phyloP scores from a whole-genome alignment of 1,284 basidiomycete species.

The Cryptococcus floricola region DNA sequence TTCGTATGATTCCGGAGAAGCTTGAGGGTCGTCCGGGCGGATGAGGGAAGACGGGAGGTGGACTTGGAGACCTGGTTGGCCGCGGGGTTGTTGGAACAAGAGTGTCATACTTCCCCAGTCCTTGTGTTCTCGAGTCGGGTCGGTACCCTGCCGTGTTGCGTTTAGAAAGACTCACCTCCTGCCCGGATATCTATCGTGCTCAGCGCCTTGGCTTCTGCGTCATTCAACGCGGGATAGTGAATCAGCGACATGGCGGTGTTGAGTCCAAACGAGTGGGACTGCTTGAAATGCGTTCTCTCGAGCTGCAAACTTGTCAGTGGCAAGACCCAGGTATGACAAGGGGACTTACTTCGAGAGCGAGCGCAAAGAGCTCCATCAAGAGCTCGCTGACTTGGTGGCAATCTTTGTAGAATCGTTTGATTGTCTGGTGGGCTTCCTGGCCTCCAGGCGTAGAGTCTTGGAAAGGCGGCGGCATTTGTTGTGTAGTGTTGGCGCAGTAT shows the following conservation, averaged over 20 bases:
- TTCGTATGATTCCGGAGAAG: conserved; percentile 1
- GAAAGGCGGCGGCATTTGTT: conserved; percentile 19
- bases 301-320: conserved; percentile 3
- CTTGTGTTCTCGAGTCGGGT: conserved; percentile 18
- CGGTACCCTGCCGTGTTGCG: neutral
- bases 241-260: conserved; percentile 23
- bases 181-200: conserved; percentile 19
- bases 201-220: conserved; percentile 3
- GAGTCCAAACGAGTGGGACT: conserved; percentile 20
- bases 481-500: conserved; percentile 12
- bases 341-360: conserved; percentile 19
- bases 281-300: conserved; percentile 17
- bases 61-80: conserved; percentile 22
- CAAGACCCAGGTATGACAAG: neutral
- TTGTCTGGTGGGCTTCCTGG: neutral
- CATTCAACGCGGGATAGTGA: conserved; percentile 16
- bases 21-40: neutral
- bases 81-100: conserved; percentile 21
- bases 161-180: conserved; percentile 14
- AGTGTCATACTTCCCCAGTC: conserved; percentile 27
- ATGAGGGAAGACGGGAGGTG: conserved; percentile 13
- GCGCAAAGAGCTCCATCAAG: conserved; percentile 21
- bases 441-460: neutral
- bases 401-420: conserved; percentile 19
- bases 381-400: conserved; percentile 20